phyloP scores from a whole-genome alignment of 345 rosid genomes.

The Turnera subulata region DNA sequence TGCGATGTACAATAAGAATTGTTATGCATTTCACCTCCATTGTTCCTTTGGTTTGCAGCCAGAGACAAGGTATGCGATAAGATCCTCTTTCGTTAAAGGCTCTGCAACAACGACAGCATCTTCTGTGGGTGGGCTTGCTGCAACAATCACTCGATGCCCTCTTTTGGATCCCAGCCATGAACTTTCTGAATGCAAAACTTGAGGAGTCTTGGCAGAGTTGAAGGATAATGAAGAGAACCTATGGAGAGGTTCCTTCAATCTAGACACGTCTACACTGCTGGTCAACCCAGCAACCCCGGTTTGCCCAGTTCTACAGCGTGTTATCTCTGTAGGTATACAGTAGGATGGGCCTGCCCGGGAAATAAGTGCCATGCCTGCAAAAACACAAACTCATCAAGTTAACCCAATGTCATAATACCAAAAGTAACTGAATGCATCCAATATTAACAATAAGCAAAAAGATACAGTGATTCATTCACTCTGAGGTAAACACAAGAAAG shows the following conservation, averaged over 20 bases:
- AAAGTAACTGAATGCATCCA: no score
- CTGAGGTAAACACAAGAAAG: no score
- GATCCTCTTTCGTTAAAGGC: constrained; percentile 93
- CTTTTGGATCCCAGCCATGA: constrained; percentile 34
- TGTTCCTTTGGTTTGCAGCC: constrained; percentile 93
- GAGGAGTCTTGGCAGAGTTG: constrained; percentile 24
- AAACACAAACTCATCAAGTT: neutral
- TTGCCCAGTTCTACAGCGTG: constrained; percentile 26
- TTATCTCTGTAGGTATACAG: constrained; percentile 32
- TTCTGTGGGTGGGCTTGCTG: constrained; percentile 92
- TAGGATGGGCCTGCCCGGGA: constrained; percentile 46
- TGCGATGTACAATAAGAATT: neutral
- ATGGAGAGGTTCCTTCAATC: constrained; percentile 31
- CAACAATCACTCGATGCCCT: constrained; percentile 51
- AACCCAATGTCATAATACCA: no score
- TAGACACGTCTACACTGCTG: constrained; percentile 29
- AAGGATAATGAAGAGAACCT: constrained; percentile 35
- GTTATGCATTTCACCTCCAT: constrained; percentile 61
- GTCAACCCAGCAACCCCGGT: constrained; percentile 21
- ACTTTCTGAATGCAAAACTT: constrained; percentile 20
- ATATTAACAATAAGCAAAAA: no score
- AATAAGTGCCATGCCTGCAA: constrained; percentile 59
- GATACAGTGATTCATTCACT: no score
- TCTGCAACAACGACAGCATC: constrained; percentile 64
- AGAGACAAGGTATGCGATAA: constrained; percentile 81